These are phyloP conservation scores for Phytophthora pistaciae DNA, from an alignment of 352 stramenopile genomes.

Conservation along the genomic window DNA sequence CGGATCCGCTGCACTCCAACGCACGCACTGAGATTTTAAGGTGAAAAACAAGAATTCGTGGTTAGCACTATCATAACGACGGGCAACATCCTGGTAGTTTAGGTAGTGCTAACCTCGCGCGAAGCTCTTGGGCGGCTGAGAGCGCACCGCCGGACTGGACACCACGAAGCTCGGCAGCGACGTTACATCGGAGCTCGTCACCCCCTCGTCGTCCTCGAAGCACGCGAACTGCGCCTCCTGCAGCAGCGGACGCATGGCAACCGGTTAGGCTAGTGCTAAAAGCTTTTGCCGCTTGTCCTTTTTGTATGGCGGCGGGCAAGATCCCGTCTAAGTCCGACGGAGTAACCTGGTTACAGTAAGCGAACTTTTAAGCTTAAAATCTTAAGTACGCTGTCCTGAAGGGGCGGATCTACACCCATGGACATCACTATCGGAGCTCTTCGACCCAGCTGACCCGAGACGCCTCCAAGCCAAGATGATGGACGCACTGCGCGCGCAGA, in stretches of 20 bases:
- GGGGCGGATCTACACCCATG: slow-evolving; percentile 2
- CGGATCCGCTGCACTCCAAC: slow-evolving; percentile 70
- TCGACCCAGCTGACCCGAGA: slow-evolving; percentile 1
- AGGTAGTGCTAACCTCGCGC: slow-evolving; percentile 42
- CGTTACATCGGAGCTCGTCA: slow-evolving; percentile 10
- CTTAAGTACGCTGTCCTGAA: neutral
- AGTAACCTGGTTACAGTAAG: neutral
- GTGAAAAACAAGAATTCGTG: slow-evolving; percentile 9
- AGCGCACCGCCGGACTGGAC: slow-evolving; percentile 38
- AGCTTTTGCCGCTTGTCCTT: neutral
- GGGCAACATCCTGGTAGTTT: neutral
- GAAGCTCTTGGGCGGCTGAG: slow-evolving; percentile 65
- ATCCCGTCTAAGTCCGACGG: slow-evolving; percentile 10
- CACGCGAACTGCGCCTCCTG: slow-evolving; percentile 79
- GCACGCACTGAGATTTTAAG: slow-evolving; percentile 51
- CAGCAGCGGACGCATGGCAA: slow-evolving; percentile 48
- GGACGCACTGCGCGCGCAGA: slow-evolving; percentile 71
- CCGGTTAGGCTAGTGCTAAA: neutral
- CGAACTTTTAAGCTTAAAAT: too few species aligned
- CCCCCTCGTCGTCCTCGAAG: slow-evolving; percentile 70
- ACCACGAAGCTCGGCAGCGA: slow-evolving; percentile 44
- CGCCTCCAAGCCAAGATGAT: slow-evolving; percentile 66
- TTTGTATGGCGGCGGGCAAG: slow-evolving; percentile 17
- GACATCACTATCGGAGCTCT: slow-evolving; percentile 8
- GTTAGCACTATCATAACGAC: slow-evolving; percentile 21